These are phyloP conservation scores for Plantago coronopus DNA, from an alignment of 305 asterid genomes.

Conservation along the genomic window DNA sequence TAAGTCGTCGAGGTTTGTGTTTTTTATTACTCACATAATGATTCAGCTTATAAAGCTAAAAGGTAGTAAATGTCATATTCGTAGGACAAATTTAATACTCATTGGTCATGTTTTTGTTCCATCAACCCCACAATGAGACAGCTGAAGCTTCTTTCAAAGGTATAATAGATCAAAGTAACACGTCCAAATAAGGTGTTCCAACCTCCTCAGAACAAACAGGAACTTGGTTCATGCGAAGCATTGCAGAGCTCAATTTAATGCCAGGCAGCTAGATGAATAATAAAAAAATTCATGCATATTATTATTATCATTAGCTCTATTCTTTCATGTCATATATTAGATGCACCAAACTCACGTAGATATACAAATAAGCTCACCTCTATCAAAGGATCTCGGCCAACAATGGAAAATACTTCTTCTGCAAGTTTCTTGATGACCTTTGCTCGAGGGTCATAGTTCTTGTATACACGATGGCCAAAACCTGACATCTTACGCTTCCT, in stretches of 20 bases:
- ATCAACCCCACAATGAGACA: not conserved
- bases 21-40: not conserved
- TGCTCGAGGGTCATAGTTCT: constrained; percentile 97
- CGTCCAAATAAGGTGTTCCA: too few species aligned
- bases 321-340: not conserved
- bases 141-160: not conserved
- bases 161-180: too few species aligned
- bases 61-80: too few species aligned
- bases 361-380: constrained; percentile 50
- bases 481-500: constrained; percentile 99
- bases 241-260: too few species aligned
- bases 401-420: constrained; percentile 96
- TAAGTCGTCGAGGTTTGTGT: not conserved
- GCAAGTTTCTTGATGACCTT: constrained; percentile 92
- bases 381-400: constrained; percentile 97
- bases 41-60: too few species aligned
- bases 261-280: too few species aligned
- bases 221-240: too few species aligned
- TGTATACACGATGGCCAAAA: constrained; percentile 99
- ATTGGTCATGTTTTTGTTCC: too few species aligned
- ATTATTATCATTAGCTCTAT: not conserved
- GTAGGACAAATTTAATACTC: too few species aligned
- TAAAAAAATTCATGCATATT: too few species aligned
- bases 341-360: not conserved
- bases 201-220: too few species aligned